Evolutionary conservation across 2,329 filamentous ascomycete species (phyloP).

Genomic region (Clonostachys sp.): DNA sequence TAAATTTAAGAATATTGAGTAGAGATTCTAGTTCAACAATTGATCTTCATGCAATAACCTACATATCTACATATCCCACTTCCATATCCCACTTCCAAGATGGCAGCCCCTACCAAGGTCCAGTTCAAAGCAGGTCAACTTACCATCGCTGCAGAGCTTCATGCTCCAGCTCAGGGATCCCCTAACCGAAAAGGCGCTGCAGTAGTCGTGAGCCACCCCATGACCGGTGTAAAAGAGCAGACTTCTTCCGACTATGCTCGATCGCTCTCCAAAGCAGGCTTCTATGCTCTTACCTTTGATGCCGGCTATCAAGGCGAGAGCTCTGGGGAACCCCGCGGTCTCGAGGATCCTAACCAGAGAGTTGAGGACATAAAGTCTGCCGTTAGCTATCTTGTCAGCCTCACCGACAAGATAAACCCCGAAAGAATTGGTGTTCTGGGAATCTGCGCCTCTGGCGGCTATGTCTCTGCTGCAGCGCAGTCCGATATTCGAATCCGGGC

Average conservation of each 20-base stretch:
- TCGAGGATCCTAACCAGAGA: conserved; percentile 29
- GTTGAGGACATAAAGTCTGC: conserved; percentile 26
- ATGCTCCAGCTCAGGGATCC: background rate
- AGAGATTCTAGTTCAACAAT: too few relatives aligned
- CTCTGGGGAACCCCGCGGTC: conserved; percentile 22
- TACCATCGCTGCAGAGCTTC: conserved; percentile 1
- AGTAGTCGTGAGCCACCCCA: conserved; percentile 22
- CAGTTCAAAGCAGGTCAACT: background rate
- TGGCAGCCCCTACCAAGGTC: background rate
- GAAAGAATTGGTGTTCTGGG: conserved; percentile 28
- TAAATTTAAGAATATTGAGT: too few relatives aligned
- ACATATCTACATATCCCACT: too few relatives aligned
- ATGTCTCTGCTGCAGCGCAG: conserved; percentile 23
- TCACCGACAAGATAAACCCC: conserved; percentile 11
- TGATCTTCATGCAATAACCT: too few relatives aligned
- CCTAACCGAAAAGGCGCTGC: conserved; percentile 2
- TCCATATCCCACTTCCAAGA: background rate
- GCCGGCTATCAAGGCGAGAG: conserved; percentile 29
- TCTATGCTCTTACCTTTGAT: conserved; percentile 26
- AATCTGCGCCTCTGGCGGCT: conserved; percentile 30
- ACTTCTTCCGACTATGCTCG: conserved; percentile 22
- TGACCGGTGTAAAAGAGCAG: conserved; percentile 29
- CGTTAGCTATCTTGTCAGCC: conserved; percentile 22
- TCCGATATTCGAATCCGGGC: conserved; percentile 30
- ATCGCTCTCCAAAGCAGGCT: conserved; percentile 20